Percentiles rank a stretch among this genome's conserved stretches.
Evolutionary conservation across 192 early-diverging fungal genomes (phyloP).

Genomic region (Pecoramyces ruminantium): DNA sequence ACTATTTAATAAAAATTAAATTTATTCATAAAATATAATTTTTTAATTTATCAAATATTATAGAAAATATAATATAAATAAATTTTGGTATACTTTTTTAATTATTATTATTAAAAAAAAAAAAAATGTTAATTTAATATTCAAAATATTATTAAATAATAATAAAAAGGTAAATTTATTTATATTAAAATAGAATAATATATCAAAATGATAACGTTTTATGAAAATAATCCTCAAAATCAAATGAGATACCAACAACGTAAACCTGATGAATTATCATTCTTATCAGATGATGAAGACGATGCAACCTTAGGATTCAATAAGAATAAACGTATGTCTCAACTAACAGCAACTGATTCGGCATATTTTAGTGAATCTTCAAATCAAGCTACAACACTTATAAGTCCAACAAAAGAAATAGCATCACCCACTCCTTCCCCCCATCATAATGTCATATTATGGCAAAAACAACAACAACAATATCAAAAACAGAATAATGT

Average conservation of each 20-base stretch:
- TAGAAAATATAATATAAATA: too few relatives aligned
- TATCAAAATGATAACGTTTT: neutral
- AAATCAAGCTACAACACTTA: neutral
- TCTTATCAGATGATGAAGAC: neutral
- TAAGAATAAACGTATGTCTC: neutral
- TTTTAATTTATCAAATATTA: too few relatives aligned
- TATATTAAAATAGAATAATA: too few relatives aligned
- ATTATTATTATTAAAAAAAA: too few relatives aligned
- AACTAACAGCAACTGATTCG: neutral
- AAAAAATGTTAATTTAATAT: too few relatives aligned
- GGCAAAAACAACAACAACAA: neutral
- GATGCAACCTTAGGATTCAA: neutral
- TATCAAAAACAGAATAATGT: neutral
- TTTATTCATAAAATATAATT: too few relatives aligned
- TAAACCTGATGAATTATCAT: neutral
- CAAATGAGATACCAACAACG: neutral
- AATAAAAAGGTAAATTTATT: too few relatives aligned
- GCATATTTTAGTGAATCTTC: neutral
- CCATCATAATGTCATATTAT: neutral
- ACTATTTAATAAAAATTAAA: too few relatives aligned
- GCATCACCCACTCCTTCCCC: neutral
- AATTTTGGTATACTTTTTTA: too few relatives aligned
- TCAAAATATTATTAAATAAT: too few relatives aligned
- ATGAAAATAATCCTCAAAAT: neutral
- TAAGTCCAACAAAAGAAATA: neutral